Evolutionary conservation across 345 rosid genomes (phyloP), one percentile per base, ranked within the genome.

Genomic region (Acer campestre): DNA sequence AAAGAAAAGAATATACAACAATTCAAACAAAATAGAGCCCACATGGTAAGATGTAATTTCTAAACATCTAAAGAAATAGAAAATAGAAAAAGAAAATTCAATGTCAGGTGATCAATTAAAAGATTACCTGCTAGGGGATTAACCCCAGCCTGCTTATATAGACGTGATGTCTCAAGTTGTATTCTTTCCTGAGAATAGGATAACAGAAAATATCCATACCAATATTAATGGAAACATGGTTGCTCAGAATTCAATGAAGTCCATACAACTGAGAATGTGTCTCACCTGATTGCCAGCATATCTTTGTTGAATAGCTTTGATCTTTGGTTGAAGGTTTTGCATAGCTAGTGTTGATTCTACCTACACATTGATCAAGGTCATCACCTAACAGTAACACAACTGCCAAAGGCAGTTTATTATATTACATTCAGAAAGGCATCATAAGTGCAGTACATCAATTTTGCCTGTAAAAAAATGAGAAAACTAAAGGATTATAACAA

Each of bases 221-320:
- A 67, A 22, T 7, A 49, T 11, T 68, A n/a, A n/a, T 7, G 22
- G 63, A 16, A 64, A 69, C 14, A 69, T 42, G 5, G 25, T 69
- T 35, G 31, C 40, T 63, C 76, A 48, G 56, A 63, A 29, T 67
- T 38, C 40, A 25, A 83, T 51, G 9, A 73, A 74, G 40, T 20
- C 29, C 16, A 68, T 13, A 48, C 40, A 44, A 38, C 74, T 46
- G 35, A 71, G 35, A 64, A 77, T 22, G 64, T 6, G 70, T 75
- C 81, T 79, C 80, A 91, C 98, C 94, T 96, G 97, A 88, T 91
- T 93, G 35, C 98, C 99, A 14, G 94, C 95, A 79, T 96, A 94
- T 89, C 99, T 93, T 85, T 94, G 97, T 82, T 96, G 99, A 82
- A 96, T 96, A 20, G 99, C 98, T 87, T 96, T 96, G 35, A 96